Conservation (phyloP, 352 stramenopile genomes). For the Phytophthora citricola region DNA sequence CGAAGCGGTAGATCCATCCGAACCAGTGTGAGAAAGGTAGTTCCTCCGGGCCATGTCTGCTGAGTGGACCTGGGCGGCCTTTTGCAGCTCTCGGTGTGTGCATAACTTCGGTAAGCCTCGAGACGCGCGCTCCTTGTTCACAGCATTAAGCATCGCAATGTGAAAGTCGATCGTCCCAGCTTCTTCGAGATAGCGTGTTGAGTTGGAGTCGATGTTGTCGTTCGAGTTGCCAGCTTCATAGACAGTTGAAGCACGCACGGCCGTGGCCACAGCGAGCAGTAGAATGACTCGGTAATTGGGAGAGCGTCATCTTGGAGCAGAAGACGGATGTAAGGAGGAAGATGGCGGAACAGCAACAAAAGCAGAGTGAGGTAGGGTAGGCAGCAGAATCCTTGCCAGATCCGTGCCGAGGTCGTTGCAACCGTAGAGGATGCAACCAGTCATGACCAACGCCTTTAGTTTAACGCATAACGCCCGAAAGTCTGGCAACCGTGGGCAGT, state of each 20-base stretch:
- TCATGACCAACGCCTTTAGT: slow-evolving; percentile 9
- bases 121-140: slow-evolving; percentile 54
- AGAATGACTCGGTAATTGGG: slow-evolving; percentile 9
- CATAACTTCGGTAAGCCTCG: slow-evolving; percentile 44
- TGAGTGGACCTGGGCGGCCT: slow-evolving; percentile 37
- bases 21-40: slow-evolving; percentile 56
- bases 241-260: slow-evolving; percentile 9
- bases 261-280: slow-evolving; percentile 11
- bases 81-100: slow-evolving; percentile 47
- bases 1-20: slow-evolving; percentile 47
- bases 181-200: slow-evolving; percentile 14
- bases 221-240: slow-evolving; percentile 12
- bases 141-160: slow-evolving; percentile 44
- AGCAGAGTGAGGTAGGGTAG: slow-evolving; percentile 20
- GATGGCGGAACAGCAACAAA: slow-evolving; percentile 15
- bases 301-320: slow-evolving; percentile 21
- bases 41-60: slow-evolving; percentile 54
- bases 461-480: slow-evolving; percentile 7
- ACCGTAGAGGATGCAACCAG: slow-evolving; percentile 16
- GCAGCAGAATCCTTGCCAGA: neutral
- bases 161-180: slow-evolving; percentile 25
- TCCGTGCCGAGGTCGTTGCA: neutral
- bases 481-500: neutral
- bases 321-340: slow-evolving; percentile 1
- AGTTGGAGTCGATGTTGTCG: slow-evolving; percentile 5